Conservation (phyloP, 139 green algal genomes). For the Astrephomene gubernaculifera region DNA sequence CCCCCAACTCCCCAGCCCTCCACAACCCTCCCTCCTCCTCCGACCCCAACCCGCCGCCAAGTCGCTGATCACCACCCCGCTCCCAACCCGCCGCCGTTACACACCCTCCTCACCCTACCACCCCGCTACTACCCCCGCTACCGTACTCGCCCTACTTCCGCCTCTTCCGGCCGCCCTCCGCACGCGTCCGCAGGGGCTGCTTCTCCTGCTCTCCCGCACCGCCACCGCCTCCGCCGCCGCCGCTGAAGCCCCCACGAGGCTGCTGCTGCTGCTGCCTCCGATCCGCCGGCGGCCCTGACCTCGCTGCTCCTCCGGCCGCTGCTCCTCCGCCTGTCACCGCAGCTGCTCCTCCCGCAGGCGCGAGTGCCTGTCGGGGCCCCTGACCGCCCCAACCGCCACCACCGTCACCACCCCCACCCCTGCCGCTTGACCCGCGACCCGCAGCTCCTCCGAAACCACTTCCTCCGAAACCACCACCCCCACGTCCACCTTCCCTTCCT, state of each 20-base stretch:
- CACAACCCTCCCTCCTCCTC: too few relatives aligned
- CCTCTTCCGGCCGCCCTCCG: slow-evolving; percentile 71
- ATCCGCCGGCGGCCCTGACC: not conserved
- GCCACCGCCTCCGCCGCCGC: not conserved
- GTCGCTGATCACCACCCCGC: too few relatives aligned
- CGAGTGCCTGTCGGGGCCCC: not conserved
- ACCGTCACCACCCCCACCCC: not conserved
- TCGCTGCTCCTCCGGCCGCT: not conserved
- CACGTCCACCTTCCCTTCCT: not conserved
- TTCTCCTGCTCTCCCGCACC: not conserved
- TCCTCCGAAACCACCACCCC: not conserved
- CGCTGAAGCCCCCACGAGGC: not conserved
- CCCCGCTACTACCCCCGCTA: too few relatives aligned
- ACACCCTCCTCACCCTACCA: too few relatives aligned
- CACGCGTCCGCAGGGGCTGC: slow-evolving; percentile 58
- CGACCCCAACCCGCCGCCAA: too few relatives aligned
- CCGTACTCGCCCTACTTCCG: slow-evolving; percentile 42
- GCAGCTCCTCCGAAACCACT: not conserved
- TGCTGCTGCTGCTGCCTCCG: not conserved
- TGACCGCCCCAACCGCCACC: not conserved
- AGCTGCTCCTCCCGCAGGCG: not conserved
- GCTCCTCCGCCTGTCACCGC: not conserved
- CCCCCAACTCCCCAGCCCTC: too few relatives aligned
- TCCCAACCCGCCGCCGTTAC: too few relatives aligned
- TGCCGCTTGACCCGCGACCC: too few relatives aligned